phyloP scores from a whole-genome alignment of 2,329 filamentous ascomycete genomes.

The Colletotrichum cordylinicola region DNA sequence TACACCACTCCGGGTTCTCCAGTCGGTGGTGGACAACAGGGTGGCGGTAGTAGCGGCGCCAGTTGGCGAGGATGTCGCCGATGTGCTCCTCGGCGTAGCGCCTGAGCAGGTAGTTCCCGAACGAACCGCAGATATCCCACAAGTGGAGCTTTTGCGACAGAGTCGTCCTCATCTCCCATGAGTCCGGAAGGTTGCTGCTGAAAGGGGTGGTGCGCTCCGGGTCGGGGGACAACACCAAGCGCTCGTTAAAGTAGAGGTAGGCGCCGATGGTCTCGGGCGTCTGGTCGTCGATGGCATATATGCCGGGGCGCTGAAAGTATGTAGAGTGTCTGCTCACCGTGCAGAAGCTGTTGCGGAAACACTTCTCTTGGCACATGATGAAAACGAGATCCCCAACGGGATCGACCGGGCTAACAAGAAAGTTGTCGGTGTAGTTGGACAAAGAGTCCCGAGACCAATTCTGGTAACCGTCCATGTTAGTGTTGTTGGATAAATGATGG shows the following conservation, averaged over 20 bases:
- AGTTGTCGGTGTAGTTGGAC: neutral
- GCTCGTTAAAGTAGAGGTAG: neutral
- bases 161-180: neutral
- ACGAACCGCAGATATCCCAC: neutral
- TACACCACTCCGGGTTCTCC: neutral
- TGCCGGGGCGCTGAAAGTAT: neutral
- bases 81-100: neutral
- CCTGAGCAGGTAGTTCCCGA: neutral
- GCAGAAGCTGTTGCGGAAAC: neutral
- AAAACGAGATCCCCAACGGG: fast-evolving
- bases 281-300: neutral
- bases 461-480: neutral
- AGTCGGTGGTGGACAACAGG: neutral
- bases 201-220: neutral
- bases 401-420: neutral
- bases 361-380: neutral
- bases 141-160: neutral
- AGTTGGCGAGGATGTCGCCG: neutral
- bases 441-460: neutral
- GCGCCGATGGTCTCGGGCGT: neutral
- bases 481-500: neutral
- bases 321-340: neutral
- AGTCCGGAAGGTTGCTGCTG: neutral
- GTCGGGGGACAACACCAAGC: neutral
- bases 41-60: neutral